These are phyloP conservation scores for Plectranthus barbatus DNA, from an alignment of 257 asterid genomes.

Conservation along the genomic window DNA sequence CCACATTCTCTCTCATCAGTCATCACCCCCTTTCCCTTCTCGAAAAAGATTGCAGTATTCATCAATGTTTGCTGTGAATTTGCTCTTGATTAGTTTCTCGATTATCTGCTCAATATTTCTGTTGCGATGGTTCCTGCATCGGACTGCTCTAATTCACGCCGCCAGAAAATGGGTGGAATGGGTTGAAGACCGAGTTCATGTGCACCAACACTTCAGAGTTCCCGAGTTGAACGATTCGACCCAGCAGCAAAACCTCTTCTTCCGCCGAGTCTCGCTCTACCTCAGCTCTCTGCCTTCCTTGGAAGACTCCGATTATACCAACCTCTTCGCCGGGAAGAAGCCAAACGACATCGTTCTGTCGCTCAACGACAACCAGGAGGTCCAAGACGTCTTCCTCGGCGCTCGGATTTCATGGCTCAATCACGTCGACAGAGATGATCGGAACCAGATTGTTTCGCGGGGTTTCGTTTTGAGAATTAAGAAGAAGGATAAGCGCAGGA, in stretches of 20 bases:
- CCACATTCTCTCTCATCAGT: neutral
- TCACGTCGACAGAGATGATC: slow-evolving; percentile 12
- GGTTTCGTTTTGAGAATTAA: slow-evolving; percentile 35
- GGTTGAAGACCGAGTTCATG: slow-evolving; percentile 57
- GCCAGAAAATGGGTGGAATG: slow-evolving; percentile 40
- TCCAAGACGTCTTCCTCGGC: slow-evolving; percentile 50
- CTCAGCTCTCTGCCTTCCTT: slow-evolving; percentile 41
- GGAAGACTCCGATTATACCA: slow-evolving; percentile 57
- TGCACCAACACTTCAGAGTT: slow-evolving; percentile 51
- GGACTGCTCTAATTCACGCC: slow-evolving; percentile 57
- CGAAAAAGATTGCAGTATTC: neutral
- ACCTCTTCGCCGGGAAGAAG: slow-evolving; percentile 45
- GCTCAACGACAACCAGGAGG: slow-evolving; percentile 38
- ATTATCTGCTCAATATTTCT: slow-evolving; percentile 14
- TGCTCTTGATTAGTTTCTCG: slow-evolving; percentile 18
- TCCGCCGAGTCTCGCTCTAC: slow-evolving; percentile 42
- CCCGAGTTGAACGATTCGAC: slow-evolving; percentile 52
- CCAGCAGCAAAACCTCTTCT: slow-evolving; percentile 42
- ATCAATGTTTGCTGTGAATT: slow-evolving; percentile 24
- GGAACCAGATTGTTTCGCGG: slow-evolving; percentile 23
- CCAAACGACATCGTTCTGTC: slow-evolving; percentile 40
- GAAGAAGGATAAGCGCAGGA: slow-evolving; percentile 49
- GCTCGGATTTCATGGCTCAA: slow-evolving; percentile 46
- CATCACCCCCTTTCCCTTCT: neutral
- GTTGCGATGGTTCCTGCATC: slow-evolving; percentile 43